phyloP scores from a whole-genome alignment of 2,329 filamentous ascomycete genomes.

The Hypoxylon sp. region DNA sequence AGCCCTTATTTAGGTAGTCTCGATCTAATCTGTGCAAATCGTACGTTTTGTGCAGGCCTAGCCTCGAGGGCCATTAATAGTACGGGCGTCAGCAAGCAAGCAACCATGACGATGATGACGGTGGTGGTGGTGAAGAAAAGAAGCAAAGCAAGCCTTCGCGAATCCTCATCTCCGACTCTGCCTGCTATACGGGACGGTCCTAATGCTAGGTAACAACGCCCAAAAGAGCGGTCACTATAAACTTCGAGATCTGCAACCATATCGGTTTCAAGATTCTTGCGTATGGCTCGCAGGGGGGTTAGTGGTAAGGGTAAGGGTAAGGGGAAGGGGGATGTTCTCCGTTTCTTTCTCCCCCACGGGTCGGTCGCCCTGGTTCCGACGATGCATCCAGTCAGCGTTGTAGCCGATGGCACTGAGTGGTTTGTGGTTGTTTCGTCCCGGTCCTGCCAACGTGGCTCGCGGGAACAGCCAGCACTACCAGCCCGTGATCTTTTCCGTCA shows the following conservation, averaged over 20 bases:
- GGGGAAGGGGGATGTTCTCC: constrained; percentile 15
- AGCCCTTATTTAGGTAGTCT: constrained; percentile 40
- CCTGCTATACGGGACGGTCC: neutral
- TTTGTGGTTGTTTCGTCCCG: constrained; percentile 39
- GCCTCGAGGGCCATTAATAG: constrained; percentile 25
- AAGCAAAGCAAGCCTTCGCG: neutral
- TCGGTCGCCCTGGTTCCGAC: constrained; percentile 41
- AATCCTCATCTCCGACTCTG: constrained; percentile 2
- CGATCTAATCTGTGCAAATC: constrained; percentile 42
- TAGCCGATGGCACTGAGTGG: constrained; percentile 45
- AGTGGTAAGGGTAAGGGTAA: too few species aligned
- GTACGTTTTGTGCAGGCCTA: constrained; percentile 45
- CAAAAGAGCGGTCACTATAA: constrained; percentile 44
- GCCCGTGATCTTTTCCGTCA: constrained; percentile 39
- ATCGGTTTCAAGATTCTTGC: constrained; percentile 41
- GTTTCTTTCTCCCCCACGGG: constrained; percentile 35
- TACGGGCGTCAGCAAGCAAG: constrained; percentile 27
- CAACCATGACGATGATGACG: constrained; percentile 24
- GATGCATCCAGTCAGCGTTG: constrained; percentile 47
- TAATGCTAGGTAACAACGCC: constrained; percentile 9
- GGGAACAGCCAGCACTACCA: constrained; percentile 23
- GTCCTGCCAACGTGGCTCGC: constrained; percentile 42
- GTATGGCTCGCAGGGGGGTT: constrained; percentile 26
- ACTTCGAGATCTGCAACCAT: constrained; percentile 45
- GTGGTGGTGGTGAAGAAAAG: neutral